phyloP scores from a whole-genome alignment of 2,329 filamentous ascomycete species.

The Plenodomus lindquistii region DNA sequence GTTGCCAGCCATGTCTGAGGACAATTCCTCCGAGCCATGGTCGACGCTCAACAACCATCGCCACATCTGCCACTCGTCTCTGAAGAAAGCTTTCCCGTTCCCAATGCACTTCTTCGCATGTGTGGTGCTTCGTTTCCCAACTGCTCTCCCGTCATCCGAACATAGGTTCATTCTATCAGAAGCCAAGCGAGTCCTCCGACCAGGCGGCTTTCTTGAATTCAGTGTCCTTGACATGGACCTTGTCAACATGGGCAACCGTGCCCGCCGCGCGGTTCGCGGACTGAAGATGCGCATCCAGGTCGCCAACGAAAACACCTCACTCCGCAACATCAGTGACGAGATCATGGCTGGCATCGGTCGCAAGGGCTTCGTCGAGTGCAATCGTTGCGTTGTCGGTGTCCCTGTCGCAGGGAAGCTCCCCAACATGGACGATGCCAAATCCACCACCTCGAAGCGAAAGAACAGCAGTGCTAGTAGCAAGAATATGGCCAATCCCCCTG shows the following conservation, averaged over 20 bases:
- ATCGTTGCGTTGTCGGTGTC: slow-evolving; percentile 76
- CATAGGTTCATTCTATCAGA: slow-evolving; percentile 75
- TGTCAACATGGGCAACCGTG: slow-evolving; percentile 77
- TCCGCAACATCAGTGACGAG: slow-evolving; percentile 59
- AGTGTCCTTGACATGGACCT: slow-evolving; percentile 79
- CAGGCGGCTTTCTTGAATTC: slow-evolving; percentile 78
- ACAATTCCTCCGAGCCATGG: slow-evolving; percentile 32
- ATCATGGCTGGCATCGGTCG: slow-evolving; percentile 69
- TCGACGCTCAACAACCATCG: slow-evolving; percentile 67
- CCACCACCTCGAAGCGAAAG: slow-evolving; percentile 27
- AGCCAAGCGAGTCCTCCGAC: slow-evolving; percentile 75
- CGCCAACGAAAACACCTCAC: slow-evolving; percentile 61
- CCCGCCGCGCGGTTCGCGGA: slow-evolving; percentile 68
- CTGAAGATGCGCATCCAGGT: slow-evolving; percentile 73
- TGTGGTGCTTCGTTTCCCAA: slow-evolving; percentile 77
- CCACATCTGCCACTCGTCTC: slow-evolving; percentile 69
- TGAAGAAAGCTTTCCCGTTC: slow-evolving; percentile 72
- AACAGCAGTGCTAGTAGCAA: slow-evolving; percentile 32
- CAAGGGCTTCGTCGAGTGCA: slow-evolving; percentile 72
- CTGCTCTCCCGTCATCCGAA: slow-evolving; percentile 67
- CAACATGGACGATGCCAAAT: slow-evolving; percentile 27
- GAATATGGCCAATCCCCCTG: slow-evolving; percentile 12
- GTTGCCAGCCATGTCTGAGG: slow-evolving; percentile 20
- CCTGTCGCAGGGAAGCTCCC: slow-evolving; percentile 64
- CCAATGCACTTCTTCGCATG: slow-evolving; percentile 74